Evolutionary conservation across 176 grass and related monocot genomes (phyloP).

Genomic region (Chloris gayana): DNA sequence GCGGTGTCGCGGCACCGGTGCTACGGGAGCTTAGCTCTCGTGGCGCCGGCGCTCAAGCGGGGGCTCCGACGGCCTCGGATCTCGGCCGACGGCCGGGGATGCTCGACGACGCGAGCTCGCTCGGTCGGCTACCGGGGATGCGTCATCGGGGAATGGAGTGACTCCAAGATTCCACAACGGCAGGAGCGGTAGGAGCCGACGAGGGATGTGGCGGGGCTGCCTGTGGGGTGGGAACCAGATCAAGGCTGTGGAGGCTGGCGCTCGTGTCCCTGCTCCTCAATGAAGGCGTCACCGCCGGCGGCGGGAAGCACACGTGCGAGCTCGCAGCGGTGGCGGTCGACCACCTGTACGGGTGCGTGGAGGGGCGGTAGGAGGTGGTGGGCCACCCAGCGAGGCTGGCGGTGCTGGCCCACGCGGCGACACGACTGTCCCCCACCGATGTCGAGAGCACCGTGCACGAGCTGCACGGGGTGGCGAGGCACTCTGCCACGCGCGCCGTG

Average conservation of each 20-base stretch:
- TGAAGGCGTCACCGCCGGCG: background rate
- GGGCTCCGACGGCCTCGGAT: too few species aligned
- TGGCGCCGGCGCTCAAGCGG: too few species aligned
- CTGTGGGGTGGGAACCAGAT: conserved; percentile 61
- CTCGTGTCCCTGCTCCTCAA: conserved; percentile 70
- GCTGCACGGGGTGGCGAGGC: conserved; percentile 56
- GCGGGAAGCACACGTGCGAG: conserved; percentile 40
- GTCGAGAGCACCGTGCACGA: conserved; percentile 61
- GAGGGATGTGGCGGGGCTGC: conserved; percentile 39
- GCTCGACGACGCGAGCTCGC: too few species aligned
- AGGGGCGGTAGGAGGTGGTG: conserved; percentile 68
- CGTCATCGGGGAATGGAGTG: too few species aligned
- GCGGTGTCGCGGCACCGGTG: too few species aligned
- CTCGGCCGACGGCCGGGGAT: too few species aligned
- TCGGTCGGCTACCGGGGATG: too few species aligned
- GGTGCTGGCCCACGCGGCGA: conserved; percentile 61
- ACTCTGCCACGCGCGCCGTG: conserved; percentile 51
- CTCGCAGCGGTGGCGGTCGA: conserved; percentile 61
- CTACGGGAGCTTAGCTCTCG: too few species aligned
- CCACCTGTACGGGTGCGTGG: conserved; percentile 71
- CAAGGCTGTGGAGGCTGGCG: conserved; percentile 65
- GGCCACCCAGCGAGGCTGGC: conserved; percentile 67
- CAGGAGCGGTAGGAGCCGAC: too few species aligned
- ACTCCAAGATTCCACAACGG: too few species aligned
- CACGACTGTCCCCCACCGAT: conserved; percentile 50